Conservation (phyloP, 2,329 filamentous ascomycete species). For the Xylaria sp. region DNA sequence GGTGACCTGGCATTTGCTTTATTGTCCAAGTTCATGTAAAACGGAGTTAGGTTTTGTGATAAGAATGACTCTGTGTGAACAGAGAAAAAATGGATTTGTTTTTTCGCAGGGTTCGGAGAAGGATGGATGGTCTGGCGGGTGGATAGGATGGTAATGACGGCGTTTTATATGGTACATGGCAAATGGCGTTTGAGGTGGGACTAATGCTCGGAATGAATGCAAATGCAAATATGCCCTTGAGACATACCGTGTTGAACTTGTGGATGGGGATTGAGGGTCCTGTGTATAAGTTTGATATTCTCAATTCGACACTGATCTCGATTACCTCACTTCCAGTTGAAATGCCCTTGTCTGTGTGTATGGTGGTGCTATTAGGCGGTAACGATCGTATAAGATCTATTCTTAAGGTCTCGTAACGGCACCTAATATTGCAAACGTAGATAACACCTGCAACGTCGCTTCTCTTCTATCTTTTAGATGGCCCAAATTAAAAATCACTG, state of each 20-base stretch:
- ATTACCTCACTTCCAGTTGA: not conserved
- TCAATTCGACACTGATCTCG: not conserved
- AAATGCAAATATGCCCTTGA: not conserved
- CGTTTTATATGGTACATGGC: conserved; percentile 26
- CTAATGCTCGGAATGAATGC: not conserved
- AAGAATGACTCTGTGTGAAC: conserved; percentile 35
- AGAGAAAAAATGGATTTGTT: conserved; percentile 23
- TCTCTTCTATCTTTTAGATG: not conserved
- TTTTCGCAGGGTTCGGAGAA: not conserved
- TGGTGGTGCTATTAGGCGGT: not conserved
- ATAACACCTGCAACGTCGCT: not conserved
- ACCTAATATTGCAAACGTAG: no score
- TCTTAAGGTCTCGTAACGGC: not conserved
- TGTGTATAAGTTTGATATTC: conserved; percentile 10
- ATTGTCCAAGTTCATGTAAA: conserved; percentile 15
- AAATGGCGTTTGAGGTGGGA: conserved; percentile 14
- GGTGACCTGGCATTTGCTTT: conserved; percentile 4
- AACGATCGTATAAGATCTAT: not conserved
- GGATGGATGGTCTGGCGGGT: conserved; percentile 1
- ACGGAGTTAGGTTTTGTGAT: not conserved
- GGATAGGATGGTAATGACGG: conserved; percentile 16
- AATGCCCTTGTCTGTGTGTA: not conserved
- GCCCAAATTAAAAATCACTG: no score
- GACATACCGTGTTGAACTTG: not conserved
- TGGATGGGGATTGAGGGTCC: not conserved